A percentile compares a stretch with the other conserved stretches of the same genome.
Conservation (phyloP, 345 rosid species). For the Gossypium ekmanianum region DNA sequence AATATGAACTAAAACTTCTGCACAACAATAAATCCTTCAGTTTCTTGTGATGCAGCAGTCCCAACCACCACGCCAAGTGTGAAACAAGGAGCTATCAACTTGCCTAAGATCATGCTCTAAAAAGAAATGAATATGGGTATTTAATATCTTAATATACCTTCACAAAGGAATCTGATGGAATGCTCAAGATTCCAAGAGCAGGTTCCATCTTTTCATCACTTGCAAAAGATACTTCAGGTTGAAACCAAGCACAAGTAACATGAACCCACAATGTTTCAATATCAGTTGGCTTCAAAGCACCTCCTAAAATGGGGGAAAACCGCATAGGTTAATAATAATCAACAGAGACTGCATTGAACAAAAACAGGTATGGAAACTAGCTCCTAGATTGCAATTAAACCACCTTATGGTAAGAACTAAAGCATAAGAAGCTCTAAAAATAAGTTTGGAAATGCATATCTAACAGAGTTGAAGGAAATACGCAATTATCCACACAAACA, state of each 20-base stretch:
- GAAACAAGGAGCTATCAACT: background rate
- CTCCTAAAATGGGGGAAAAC: conserved; percentile 40
- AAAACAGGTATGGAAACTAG: background rate
- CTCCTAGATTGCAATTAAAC: background rate
- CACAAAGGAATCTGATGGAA: conserved; percentile 89
- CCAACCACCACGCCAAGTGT: background rate
- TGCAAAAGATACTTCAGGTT: conserved; percentile 94
- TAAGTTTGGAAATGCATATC: background rate
- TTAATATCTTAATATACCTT: conserved; percentile 46
- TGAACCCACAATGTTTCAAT: conserved; percentile 95
- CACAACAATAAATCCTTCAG: background rate
- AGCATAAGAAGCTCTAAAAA: background rate
- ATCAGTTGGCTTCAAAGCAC: conserved; percentile 98
- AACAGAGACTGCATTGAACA: conserved; percentile 5
- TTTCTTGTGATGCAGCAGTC: background rate
- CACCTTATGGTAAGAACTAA: background rate
- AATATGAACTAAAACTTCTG: background rate
- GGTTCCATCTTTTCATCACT: conserved; percentile 99
- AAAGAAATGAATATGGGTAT: background rate
- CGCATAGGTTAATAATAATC: background rate
- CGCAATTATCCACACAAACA: background rate
- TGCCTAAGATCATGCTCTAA: background rate
- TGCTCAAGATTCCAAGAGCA: conserved; percentile 87
- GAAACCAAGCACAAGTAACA: conserved; percentile 99
- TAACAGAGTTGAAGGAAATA: background rate